Conservation (phyloP, 1,284 basidiomycete genomes). For the Ustilago loliicola region DNA sequence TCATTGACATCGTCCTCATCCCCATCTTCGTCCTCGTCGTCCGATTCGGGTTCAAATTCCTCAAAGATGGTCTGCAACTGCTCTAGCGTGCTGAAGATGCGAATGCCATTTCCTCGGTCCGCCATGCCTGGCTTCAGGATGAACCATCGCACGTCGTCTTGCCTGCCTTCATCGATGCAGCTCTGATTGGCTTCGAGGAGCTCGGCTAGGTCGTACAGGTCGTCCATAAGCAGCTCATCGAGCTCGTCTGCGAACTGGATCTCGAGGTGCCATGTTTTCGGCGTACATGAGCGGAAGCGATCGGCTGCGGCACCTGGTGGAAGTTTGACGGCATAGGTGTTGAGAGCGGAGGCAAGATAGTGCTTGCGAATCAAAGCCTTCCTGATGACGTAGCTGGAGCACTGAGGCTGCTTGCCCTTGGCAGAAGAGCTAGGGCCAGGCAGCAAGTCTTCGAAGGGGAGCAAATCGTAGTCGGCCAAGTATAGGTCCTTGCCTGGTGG, state of each 20-base stretch:
- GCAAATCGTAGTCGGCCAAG: constrained; percentile 66
- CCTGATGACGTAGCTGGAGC: constrained; percentile 89
- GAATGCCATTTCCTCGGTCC: constrained; percentile 93
- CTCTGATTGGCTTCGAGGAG: constrained; percentile 72
- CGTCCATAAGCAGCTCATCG: constrained; percentile 92
- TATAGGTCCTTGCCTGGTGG: constrained; percentile 46
- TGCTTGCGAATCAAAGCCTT: constrained; percentile 96
- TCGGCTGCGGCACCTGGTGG: constrained; percentile 21
- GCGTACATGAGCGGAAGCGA: constrained; percentile 72
- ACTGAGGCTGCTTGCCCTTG: constrained; percentile 73
- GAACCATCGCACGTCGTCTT: constrained; percentile 72
- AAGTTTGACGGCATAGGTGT: constrained; percentile 64
- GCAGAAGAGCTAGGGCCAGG: constrained; percentile 15
- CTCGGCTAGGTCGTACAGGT: constrained; percentile 86
- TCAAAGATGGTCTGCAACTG: constrained; percentile 83
- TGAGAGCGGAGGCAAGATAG: constrained; percentile 84
- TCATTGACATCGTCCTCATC: constrained; percentile 52
- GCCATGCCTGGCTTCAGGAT: constrained; percentile 95
- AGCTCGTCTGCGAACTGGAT: constrained; percentile 93
- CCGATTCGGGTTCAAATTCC: constrained; percentile 80
- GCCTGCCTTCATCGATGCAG: constrained; percentile 56
- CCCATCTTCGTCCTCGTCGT: constrained; percentile 72
- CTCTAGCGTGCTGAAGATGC: constrained; percentile 86
- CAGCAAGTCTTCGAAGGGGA: constrained; percentile 64
- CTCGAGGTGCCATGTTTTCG: constrained; percentile 88